phyloP scores from a whole-genome alignment of 352 stramenopile genomes.

The Phytopythium kandeliae region DNA sequence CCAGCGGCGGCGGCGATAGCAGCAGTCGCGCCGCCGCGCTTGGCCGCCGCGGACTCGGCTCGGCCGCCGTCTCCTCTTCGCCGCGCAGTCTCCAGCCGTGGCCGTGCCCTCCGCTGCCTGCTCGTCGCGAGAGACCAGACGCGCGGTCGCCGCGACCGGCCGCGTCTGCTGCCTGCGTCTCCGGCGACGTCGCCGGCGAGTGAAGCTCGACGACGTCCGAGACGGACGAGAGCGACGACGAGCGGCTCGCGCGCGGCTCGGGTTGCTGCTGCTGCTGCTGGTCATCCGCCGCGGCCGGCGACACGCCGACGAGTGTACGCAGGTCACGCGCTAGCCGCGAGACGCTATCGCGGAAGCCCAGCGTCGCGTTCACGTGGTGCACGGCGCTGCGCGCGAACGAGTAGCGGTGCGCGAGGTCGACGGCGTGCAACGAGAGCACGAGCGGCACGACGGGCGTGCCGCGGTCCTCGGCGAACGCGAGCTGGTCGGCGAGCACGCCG shows the following conservation, averaged over 20 bases:
- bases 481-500: constrained; percentile 63
- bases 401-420: constrained; percentile 75
- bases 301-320: constrained; percentile 19
- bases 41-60: neutral
- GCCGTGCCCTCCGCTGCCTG: neutral
- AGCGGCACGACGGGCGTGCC: constrained; percentile 69
- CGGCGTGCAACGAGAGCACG: constrained; percentile 62
- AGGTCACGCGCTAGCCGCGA: constrained; percentile 47
- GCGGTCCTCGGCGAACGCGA: constrained; percentile 78
- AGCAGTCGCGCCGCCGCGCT: neutral
- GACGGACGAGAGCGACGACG: constrained; percentile 17
- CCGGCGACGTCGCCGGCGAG: constrained; percentile 8
- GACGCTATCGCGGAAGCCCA: constrained; percentile 72
- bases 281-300: constrained; percentile 11
- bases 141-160: neutral
- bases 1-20: neutral
- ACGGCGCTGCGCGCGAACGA: constrained; percentile 71
- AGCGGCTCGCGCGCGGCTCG: constrained; percentile 10
- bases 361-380: constrained; percentile 75
- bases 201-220: constrained; percentile 24
- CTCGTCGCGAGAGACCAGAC: too few species aligned
- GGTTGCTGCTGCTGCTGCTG: too few species aligned
- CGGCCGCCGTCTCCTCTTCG: neutral
- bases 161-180: neutral
- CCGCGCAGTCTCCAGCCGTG: constrained; percentile 5